Evolutionary conservation across 164 flowering plant species (phyloP).

Genomic region (Annona cherimola): DNA sequence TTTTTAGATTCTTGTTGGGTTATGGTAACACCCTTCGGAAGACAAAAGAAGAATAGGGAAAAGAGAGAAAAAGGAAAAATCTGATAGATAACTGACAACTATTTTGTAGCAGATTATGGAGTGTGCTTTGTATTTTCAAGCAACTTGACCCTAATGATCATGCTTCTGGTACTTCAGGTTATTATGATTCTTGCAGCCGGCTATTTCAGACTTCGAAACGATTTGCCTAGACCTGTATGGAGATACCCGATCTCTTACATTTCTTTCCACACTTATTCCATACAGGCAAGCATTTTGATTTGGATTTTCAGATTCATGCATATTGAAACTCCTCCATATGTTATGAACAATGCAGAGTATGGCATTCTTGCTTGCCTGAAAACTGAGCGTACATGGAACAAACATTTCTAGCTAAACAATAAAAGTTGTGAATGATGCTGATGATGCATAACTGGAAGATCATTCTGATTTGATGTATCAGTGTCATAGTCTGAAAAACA

Average conservation of each 20-base stretch:
- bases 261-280: conserved; percentile 87
- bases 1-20: no score
- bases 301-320: neutral
- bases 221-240: conserved; percentile 79
- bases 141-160: neutral
- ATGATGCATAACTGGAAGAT: neutral
- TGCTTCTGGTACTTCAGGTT: conserved; percentile 45
- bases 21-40: no score
- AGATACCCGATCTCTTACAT: conserved; percentile 86
- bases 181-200: conserved; percentile 97
- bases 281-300: conserved; percentile 57
- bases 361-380: neutral
- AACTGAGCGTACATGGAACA: neutral
- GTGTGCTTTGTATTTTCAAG: neutral
- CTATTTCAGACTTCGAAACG: conserved; percentile 72
- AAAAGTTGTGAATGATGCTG: neutral
- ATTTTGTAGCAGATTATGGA: no score
- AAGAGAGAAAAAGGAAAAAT: no score
- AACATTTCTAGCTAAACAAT: neutral
- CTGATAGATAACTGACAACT: no score
- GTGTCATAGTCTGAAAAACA: neutral
- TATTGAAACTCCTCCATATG: neutral
- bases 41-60: no score
- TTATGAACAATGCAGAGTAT: neutral
- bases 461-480: neutral